These are phyloP conservation scores for Xylaria grammica DNA, from an alignment of 495 filamentous ascomycete genomes.

Conservation along the genomic window DNA sequence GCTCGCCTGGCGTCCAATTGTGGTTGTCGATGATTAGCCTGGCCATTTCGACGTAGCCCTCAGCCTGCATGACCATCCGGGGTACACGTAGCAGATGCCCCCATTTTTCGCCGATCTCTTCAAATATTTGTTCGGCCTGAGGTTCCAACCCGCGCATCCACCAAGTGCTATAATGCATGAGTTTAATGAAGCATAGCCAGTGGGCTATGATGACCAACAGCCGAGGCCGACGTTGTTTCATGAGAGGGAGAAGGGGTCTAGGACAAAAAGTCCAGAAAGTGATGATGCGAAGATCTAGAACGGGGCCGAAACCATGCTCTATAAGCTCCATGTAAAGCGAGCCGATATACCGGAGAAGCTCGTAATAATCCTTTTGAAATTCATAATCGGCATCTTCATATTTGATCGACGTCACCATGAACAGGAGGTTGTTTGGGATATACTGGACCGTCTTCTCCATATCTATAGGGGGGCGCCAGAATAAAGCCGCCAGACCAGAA, in stretches of 20 bases:
- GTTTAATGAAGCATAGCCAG: constrained; percentile 50
- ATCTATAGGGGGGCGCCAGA: constrained; percentile 47
- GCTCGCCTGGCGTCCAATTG: constrained; percentile 36
- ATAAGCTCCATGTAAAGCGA: constrained; percentile 49
- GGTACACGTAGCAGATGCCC: constrained; percentile 41
- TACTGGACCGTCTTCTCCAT: constrained; percentile 38
- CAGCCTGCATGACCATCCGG: constrained; percentile 30
- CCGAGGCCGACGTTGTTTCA: constrained; percentile 56
- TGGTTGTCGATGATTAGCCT: constrained; percentile 44
- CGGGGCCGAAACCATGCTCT: constrained; percentile 40
- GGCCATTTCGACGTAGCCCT: constrained; percentile 33
- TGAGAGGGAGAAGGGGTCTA: constrained; percentile 55
- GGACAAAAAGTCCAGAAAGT: constrained; percentile 56
- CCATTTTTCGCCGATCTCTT: constrained; percentile 45
- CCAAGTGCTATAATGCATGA: constrained; percentile 43
- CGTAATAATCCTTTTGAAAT: constrained; percentile 39
- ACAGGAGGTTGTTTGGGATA: constrained; percentile 48
- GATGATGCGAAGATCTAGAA: constrained; percentile 46
- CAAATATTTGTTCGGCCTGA: constrained; percentile 45
- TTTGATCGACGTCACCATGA: constrained; percentile 47
- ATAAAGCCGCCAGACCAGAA: constrained; percentile 41
- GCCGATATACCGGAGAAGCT: constrained; percentile 46
- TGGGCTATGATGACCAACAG: constrained; percentile 58
- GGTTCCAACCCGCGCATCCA: constrained; percentile 51
- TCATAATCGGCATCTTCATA: constrained; percentile 38